Conservation (phyloP, 805 yeast genomes). For the Ogataea methanolica region DNA sequence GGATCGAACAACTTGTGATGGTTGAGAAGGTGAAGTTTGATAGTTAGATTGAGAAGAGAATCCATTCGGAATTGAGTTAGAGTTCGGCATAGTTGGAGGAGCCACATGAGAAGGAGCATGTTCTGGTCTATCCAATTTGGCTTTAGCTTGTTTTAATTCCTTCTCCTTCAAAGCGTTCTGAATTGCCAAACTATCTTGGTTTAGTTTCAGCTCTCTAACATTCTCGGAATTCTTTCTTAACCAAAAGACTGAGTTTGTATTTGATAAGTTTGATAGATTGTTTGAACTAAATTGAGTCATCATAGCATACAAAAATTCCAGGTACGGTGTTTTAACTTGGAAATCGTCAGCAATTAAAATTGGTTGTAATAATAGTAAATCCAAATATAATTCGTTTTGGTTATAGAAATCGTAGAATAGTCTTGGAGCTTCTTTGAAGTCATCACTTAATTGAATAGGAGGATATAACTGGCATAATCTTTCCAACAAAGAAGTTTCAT, state of each 20-base stretch:
- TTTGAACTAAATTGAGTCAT: constrained; percentile 57
- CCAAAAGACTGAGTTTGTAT: constrained; percentile 29
- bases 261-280: constrained; percentile 36
- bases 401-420: constrained; percentile 64
- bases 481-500: constrained; percentile 53
- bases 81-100: constrained; percentile 11
- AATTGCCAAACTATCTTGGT: constrained; percentile 22
- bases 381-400: constrained; percentile 58
- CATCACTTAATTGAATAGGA: constrained; percentile 17
- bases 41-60: constrained; percentile 15
- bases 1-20: constrained; percentile 8
- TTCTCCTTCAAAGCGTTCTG: constrained; percentile 28
- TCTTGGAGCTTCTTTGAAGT: constrained; percentile 46
- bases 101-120: constrained; percentile 5
- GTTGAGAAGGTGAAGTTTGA: constrained; percentile 10
- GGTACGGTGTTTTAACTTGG: constrained; percentile 81
- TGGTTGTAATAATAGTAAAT: constrained; percentile 77
- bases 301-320: constrained; percentile 80
- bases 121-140: constrained; percentile 21
- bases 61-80: constrained; percentile 5
- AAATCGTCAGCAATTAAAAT: constrained; percentile 87
- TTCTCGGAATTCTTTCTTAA: constrained; percentile 29
- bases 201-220: constrained; percentile 22
- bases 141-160: constrained; percentile 15
- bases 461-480: constrained; percentile 49